A percentile compares a stretch with the other conserved stretches of the same genome.
Evolutionary conservation across 1,284 basidiomycete genomes (phyloP).

Genomic region (Schizopora paradoxa): DNA sequence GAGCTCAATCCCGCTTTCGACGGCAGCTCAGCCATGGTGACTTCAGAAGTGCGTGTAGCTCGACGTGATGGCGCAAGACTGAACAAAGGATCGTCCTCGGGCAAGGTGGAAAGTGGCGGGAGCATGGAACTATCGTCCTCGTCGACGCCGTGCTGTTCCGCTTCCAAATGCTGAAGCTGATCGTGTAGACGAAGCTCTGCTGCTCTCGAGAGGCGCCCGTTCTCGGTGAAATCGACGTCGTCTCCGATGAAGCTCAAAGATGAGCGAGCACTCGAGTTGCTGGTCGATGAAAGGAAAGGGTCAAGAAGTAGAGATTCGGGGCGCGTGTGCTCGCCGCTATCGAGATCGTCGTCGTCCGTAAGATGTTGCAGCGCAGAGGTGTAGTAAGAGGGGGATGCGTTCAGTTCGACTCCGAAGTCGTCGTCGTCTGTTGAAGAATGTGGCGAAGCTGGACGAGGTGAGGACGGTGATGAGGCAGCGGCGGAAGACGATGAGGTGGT

Average conservation of each 20-base stretch:
- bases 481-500: neutral
- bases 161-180: neutral
- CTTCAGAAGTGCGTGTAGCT: too few relatives aligned
- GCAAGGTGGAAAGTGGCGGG: slow-evolving; percentile 14
- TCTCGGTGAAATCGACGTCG: neutral
- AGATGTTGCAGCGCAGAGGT: neutral
- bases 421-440: slow-evolving; percentile 10
- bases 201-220: neutral
- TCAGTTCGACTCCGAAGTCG: slow-evolving; percentile 11
- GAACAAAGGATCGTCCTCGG: slow-evolving; percentile 14
- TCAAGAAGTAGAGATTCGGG: slow-evolving; percentile 13
- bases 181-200: too few relatives aligned
- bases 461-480: slow-evolving; percentile 1
- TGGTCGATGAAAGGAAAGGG: slow-evolving; percentile 5
- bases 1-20: too few relatives aligned
- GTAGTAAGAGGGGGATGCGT: slow-evolving; percentile 6
- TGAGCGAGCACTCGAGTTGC: neutral
- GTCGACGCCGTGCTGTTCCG: slow-evolving; percentile 1
- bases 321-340: slow-evolving; percentile 1
- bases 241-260: neutral
- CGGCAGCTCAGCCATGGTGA: too few relatives aligned
- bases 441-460: slow-evolving; percentile 5
- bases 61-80: slow-evolving; percentile 7
- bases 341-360: neutral
- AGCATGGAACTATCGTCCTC: slow-evolving; percentile 16